Evolutionary conservation across 139 green algal species (phyloP).

Genomic region (Coelastrella sp.): DNA sequence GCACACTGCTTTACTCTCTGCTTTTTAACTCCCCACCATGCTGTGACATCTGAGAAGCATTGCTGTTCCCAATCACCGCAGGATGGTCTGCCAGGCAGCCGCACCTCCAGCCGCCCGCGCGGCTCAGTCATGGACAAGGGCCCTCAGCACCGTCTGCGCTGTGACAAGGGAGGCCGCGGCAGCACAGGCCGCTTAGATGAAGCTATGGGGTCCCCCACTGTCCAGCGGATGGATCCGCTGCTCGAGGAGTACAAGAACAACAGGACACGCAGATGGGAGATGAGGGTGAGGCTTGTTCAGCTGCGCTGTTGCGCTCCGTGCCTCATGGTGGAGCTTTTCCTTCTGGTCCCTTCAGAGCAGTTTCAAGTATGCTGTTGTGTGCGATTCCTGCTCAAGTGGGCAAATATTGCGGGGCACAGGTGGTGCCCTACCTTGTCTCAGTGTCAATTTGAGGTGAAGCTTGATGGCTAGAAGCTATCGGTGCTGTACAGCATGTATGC

Average conservation of each 20-base stretch:
- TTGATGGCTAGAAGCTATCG: too few relatives aligned
- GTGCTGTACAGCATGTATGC: too few relatives aligned
- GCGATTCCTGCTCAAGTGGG: too few relatives aligned
- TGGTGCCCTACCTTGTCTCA: too few relatives aligned
- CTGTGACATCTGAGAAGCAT: background rate
- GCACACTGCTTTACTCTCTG: too few relatives aligned
- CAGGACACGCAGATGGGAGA: conserved; percentile 71
- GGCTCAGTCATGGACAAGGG: background rate
- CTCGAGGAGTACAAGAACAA: conserved; percentile 88
- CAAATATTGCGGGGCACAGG: too few relatives aligned
- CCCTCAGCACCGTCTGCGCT: background rate
- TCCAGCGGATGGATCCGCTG: conserved; percentile 57
- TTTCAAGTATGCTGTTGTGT: too few relatives aligned
- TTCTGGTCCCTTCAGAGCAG: background rate
- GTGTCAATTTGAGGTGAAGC: too few relatives aligned
- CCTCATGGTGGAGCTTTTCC: conserved; percentile 7
- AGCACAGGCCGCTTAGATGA: conserved; percentile 42
- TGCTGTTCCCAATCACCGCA: background rate
- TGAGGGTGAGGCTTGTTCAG: conserved; percentile 33
- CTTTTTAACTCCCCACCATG: too few relatives aligned
- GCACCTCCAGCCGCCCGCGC: background rate
- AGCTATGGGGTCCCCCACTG: background rate
- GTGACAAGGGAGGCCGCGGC: conserved; percentile 37
- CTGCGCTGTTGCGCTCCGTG: too few relatives aligned
- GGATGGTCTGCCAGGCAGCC: background rate